Evolutionary conservation across 1,284 basidiomycete species (phyloP).

Genomic region (Moesziomyces aphidis): DNA sequence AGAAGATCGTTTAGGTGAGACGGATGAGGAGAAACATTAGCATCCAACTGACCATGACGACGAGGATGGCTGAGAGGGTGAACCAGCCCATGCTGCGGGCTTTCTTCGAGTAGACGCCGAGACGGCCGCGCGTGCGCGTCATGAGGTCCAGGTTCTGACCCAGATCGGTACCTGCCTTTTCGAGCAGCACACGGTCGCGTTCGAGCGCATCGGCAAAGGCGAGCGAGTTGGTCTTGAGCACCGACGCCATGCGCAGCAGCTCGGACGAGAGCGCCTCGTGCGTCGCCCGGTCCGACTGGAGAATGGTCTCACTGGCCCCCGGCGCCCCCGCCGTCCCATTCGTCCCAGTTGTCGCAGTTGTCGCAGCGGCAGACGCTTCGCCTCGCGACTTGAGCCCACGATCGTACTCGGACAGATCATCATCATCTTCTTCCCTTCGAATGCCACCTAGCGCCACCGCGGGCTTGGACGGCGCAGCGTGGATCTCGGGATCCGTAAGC

Average conservation of each 20-base stretch:
- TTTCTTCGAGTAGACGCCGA: slow-evolving; percentile 62
- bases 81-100: slow-evolving; percentile 66
- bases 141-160: slow-evolving; percentile 62
- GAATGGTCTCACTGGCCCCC: slow-evolving; percentile 26
- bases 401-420: slow-evolving; percentile 28
- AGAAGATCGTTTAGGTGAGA: slow-evolving; percentile 44
- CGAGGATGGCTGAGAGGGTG: slow-evolving; percentile 56
- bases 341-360: background rate
- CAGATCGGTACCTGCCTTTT: slow-evolving; percentile 55
- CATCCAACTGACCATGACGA: slow-evolving; percentile 64
- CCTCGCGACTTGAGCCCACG: slow-evolving; percentile 3
- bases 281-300: slow-evolving; percentile 54
- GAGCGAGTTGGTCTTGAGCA: slow-evolving; percentile 61
- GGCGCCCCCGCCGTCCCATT: background rate
- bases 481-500: slow-evolving; percentile 39
- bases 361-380: background rate
- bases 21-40: slow-evolving; percentile 65
- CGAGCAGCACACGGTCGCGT: slow-evolving; percentile 62
- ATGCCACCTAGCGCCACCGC: slow-evolving; percentile 9
- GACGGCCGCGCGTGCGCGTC: slow-evolving; percentile 63
- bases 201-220: slow-evolving; percentile 64
- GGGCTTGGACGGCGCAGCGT: slow-evolving; percentile 4
- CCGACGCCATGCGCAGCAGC: slow-evolving; percentile 64
- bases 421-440: slow-evolving; percentile 4
- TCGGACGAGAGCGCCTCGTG: slow-evolving; percentile 65